Conservation (phyloP, 2,329 filamentous ascomycete genomes). For the Stachybotrys chlorohalonatus region DNA sequence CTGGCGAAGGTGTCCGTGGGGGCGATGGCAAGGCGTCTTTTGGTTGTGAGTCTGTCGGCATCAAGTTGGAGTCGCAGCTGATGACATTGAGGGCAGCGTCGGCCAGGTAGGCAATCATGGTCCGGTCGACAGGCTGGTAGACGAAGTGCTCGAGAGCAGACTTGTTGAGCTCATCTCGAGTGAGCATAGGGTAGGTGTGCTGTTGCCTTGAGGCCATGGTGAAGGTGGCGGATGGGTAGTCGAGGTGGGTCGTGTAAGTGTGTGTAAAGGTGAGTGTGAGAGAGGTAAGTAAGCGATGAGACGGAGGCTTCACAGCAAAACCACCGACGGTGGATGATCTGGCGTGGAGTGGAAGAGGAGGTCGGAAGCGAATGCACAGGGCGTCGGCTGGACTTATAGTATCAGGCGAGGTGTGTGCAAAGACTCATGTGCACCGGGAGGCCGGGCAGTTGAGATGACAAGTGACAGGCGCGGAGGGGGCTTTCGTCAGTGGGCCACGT, state of each 20-base stretch:
- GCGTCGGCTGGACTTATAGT: slow-evolving; percentile 10
- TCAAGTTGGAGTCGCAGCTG: slow-evolving; percentile 59
- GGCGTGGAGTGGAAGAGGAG: slow-evolving; percentile 3
- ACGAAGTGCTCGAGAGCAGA: slow-evolving; percentile 73
- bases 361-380: slow-evolving; percentile 11
- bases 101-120: slow-evolving; percentile 73
- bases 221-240: slow-evolving; percentile 11
- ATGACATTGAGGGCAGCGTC: slow-evolving; percentile 69
- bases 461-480: slow-evolving; percentile 10
- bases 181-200: slow-evolving; percentile 19
- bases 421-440: slow-evolving; percentile 16
- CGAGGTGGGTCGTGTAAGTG: slow-evolving; percentile 6
- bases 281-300: not conserved
- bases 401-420: slow-evolving; percentile 4
- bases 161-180: slow-evolving; percentile 54
- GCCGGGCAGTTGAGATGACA: not conserved
- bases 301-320: not conserved
- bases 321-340: not conserved
- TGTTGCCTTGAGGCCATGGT: slow-evolving; percentile 35
- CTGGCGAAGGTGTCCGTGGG: slow-evolving; percentile 37
- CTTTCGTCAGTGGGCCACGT: slow-evolving; percentile 31
- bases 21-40: slow-evolving; percentile 36
- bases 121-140: slow-evolving; percentile 62
- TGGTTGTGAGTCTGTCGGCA: slow-evolving; percentile 32
- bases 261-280: not conserved